Evolutionary conservation across 108 stramenopile genomes (phyloP).

Genomic region (Skeletonema tropicum): DNA sequence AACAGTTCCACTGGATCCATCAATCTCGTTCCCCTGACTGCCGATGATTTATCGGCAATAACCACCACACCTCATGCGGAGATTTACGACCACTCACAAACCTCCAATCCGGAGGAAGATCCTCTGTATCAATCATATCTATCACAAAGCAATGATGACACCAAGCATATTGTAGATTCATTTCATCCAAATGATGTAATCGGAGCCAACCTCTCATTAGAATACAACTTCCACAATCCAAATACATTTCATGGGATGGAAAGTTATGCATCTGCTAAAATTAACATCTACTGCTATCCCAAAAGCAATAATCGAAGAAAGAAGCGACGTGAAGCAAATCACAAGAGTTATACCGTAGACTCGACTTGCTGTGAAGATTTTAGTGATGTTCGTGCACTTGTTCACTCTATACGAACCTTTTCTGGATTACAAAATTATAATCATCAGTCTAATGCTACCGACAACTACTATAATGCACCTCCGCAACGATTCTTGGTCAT

Average conservation of each 20-base stretch:
- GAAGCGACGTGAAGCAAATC: slow-evolving; percentile 34
- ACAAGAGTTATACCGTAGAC: slow-evolving; percentile 56
- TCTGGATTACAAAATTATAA: slow-evolving; percentile 13
- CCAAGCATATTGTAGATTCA: slow-evolving; percentile 1
- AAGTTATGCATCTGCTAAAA: slow-evolving; percentile 44
- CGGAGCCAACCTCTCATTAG: slow-evolving; percentile 38
- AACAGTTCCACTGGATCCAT: slow-evolving; percentile 12
- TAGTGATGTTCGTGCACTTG: slow-evolving; percentile 43
- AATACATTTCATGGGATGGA: slow-evolving; percentile 27
- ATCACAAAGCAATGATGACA: slow-evolving; percentile 2
- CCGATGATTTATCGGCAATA: not conserved
- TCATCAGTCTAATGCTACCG: not conserved
- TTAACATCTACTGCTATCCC: slow-evolving; percentile 69
- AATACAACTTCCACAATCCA: slow-evolving; percentile 23
- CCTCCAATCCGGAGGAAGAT: slow-evolving; percentile 1
- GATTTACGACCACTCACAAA: slow-evolving; percentile 6
- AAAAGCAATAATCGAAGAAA: slow-evolving; percentile 18
- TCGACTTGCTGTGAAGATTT: slow-evolving; percentile 68
- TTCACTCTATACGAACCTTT: slow-evolving; percentile 56
- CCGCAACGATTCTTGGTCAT: slow-evolving; percentile 58
- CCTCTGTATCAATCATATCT: slow-evolving; percentile 29
- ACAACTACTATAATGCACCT: slow-evolving; percentile 18
- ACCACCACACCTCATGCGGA: not conserved
- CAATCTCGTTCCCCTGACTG: slow-evolving; percentile 15
- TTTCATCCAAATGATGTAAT: slow-evolving; percentile 39